A percentile compares a stretch with the other conserved stretches of the same genome.
These are phyloP conservation scores for Suhomyces sp. DNA, from an alignment of 805 yeast species.

Conservation along the genomic window DNA sequence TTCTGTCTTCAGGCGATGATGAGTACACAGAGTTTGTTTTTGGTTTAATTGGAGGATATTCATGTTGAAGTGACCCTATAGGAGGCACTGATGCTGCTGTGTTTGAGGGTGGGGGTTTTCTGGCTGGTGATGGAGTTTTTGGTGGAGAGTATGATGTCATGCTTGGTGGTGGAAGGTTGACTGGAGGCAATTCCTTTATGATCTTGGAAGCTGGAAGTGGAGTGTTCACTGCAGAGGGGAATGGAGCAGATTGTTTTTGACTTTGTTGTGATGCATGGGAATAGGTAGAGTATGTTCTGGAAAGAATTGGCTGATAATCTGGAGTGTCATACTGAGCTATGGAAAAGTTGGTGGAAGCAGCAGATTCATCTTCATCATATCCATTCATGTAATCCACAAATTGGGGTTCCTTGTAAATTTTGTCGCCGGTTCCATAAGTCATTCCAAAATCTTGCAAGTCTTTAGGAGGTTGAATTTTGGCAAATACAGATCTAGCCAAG, in stretches of 20 bases:
- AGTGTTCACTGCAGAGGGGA: constrained; percentile 3
- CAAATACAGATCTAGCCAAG: constrained; percentile 62
- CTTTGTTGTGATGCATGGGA: constrained; percentile 15
- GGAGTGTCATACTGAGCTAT: constrained; percentile 35
- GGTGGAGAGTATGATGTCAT: constrained; percentile 10
- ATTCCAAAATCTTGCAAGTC: constrained; percentile 59
- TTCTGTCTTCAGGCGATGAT: constrained; percentile 16
- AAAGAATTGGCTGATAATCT: constrained; percentile 28
- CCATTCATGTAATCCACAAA: constrained; percentile 59
- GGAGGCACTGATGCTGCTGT: not conserved
- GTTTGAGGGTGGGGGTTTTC: constrained; percentile 10
- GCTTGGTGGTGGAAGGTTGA: constrained; percentile 7
- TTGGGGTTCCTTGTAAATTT: constrained; percentile 56
- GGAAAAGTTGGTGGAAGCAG: constrained; percentile 12
- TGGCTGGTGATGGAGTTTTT: constrained; percentile 11
- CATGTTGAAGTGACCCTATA: not conserved
- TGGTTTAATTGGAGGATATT: constrained; percentile 7
- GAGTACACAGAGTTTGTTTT: constrained; percentile 10
- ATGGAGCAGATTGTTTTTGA: constrained; percentile 3
- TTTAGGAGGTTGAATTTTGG: constrained; percentile 59
- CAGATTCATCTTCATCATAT: constrained; percentile 18
- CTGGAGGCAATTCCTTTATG: constrained; percentile 5
- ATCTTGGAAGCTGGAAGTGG: not conserved
- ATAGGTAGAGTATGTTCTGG: constrained; percentile 29
- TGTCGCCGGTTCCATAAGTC: constrained; percentile 62